Evolutionary conservation across 306 rosid genomes (phyloP).

Genomic region (Vigna mungo): DNA sequence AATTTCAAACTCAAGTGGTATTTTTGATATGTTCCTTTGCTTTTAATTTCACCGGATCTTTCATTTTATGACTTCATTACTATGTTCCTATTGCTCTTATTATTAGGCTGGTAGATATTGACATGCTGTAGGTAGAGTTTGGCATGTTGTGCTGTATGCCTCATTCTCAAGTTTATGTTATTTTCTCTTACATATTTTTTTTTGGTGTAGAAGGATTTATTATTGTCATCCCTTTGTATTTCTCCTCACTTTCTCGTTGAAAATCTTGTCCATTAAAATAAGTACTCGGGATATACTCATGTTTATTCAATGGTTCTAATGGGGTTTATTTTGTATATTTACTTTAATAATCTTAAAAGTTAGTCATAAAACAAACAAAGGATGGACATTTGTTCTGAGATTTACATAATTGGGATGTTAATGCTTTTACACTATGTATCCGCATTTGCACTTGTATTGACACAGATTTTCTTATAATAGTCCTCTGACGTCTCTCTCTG

Average conservation of each 20-base stretch:
- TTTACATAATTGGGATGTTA: neutral
- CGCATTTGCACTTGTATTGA: conserved; percentile 7
- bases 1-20: conserved; percentile 6
- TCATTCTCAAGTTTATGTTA: neutral
- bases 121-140: neutral
- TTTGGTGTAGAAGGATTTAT: neutral
- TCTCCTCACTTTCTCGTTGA: neutral
- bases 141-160: neutral
- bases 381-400: neutral
- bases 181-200: neutral
- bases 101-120: neutral
- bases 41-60: neutral
- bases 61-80: neutral
- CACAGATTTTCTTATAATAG: conserved; percentile 22
- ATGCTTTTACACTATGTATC: conserved; percentile 11
- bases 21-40: conserved; percentile 1
- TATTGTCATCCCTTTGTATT: neutral
- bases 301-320: neutral
- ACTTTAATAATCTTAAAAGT: neutral
- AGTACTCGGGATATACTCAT: neutral
- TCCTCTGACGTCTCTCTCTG: neutral
- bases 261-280: neutral
- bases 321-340: neutral
- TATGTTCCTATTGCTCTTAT: neutral
- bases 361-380: neutral